Base-by-base conservation (phyloP, 306 rosid species). In the Fagus crenata region DNA sequence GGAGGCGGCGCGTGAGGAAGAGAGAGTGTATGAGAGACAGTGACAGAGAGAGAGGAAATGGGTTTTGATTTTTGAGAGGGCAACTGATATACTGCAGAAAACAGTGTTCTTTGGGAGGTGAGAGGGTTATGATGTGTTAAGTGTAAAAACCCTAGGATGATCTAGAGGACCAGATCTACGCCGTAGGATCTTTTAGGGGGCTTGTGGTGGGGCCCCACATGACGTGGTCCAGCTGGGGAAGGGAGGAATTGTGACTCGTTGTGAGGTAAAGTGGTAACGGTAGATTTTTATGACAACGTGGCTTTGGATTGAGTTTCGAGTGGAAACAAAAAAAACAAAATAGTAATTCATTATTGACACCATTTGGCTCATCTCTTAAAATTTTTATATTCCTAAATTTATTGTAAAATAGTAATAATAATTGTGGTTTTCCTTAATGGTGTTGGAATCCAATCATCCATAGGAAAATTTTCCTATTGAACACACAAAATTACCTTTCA, bases 141-240 rank as follows among this genome's bases (percentile, higher is more conserved):
- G 28, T 65, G 70, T 71, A 90, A 68, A 80, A 89, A 85, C 96
- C 96, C 92, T 89, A 77, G 60, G 74, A 80, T 73, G 18, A 63
- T 68, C 72, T 68, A 28, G 37, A 39, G 7, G 60, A 76, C 14
- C 54, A 40, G 80, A 85, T 87, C 71, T 73, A 65, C 51, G 35
- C 89, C 91, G 87, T 87, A 49, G 49, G 85, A 82, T 81, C 46
- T 2, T 22, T 22, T 12, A 46, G 8, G 1, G 67, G 43, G 41
- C 11, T 9, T 39, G 84, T 75, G 89, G 68, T 39, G 33, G 71
- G 89, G 85, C 58, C 58, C 85, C 88, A 61, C 75, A 11, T 72
- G 64, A 82, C 79, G 73, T 39, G 17, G 53, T 54, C 75, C 12
- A 56, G 79, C 11, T 28, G n/a, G 43, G 43, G 46, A 64, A 22